These are phyloP conservation scores for Umbelopsis vinacea DNA, from an alignment of 192 early-diverging fungal genomes.

Conservation along the genomic window DNA sequence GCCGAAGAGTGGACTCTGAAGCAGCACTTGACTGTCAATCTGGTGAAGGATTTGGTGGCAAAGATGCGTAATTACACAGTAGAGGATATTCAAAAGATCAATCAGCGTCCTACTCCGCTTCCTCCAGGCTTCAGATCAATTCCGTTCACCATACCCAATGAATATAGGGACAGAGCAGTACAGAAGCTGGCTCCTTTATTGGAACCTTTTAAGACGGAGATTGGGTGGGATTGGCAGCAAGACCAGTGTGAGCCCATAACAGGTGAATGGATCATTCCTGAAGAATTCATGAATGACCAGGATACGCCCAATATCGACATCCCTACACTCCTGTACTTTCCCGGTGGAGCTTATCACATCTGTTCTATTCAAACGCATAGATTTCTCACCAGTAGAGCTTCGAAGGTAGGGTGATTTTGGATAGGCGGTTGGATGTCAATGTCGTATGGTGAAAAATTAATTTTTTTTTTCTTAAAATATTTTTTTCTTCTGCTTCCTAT, in stretches of 20 bases:
- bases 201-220: slow-evolving; percentile 24
- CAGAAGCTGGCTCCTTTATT: slow-evolving; percentile 38
- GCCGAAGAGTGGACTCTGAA: slow-evolving; percentile 48
- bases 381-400: slow-evolving; percentile 44
- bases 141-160: slow-evolving; percentile 27
- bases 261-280: slow-evolving; percentile 47
- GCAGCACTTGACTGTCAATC: slow-evolving; percentile 35
- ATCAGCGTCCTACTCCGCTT: slow-evolving; percentile 29
- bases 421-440: neutral
- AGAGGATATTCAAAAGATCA: slow-evolving; percentile 41
- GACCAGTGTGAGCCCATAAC: slow-evolving; percentile 30
- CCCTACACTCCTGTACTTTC: slow-evolving; percentile 70
- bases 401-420: slow-evolving; percentile 39
- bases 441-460: neutral
- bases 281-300: slow-evolving; percentile 20
- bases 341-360: slow-evolving; percentile 73
- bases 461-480: no score
- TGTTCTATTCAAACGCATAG: slow-evolving; percentile 47
- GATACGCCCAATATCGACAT: slow-evolving; percentile 33
- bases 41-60: slow-evolving; percentile 38
- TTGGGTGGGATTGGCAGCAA: slow-evolving; percentile 55
- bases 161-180: slow-evolving; percentile 41
- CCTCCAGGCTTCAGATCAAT: slow-evolving; percentile 22
- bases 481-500: no score
- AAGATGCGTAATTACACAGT: slow-evolving; percentile 37